phyloP scores from a whole-genome alignment of 1,139 yeast genomes.

The Hansenula sp. region DNA sequence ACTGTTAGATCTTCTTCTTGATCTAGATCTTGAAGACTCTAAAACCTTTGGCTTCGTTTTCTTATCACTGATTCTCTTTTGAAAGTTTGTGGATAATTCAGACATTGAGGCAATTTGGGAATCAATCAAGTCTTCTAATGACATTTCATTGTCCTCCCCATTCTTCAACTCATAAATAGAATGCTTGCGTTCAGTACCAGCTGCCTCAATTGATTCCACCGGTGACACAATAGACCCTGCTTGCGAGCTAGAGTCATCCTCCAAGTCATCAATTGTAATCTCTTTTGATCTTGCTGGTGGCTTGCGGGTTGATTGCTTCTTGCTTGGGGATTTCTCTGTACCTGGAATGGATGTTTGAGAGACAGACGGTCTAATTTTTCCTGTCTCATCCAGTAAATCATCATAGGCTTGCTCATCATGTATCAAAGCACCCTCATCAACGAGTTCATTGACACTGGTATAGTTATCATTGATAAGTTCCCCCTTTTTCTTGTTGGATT shows the following conservation, averaged over 20 bases:
- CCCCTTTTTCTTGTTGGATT: constrained; percentile 7
- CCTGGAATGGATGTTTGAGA: constrained; percentile 11
- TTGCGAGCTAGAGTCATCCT: constrained; percentile 1
- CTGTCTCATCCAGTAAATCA: constrained; percentile 46
- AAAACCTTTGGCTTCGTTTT: constrained; percentile 3
- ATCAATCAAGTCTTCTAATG: constrained; percentile 23
- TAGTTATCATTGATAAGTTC: constrained; percentile 12
- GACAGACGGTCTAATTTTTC: constrained; percentile 37
- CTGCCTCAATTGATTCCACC: neutral
- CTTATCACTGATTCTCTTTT: constrained; percentile 15
- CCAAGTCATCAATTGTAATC: neutral
- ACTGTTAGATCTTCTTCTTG: constrained; percentile 8
- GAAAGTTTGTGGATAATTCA: constrained; percentile 16
- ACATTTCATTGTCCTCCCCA: constrained; percentile 8
- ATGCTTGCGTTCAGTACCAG: neutral
- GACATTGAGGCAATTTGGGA: constrained; percentile 24
- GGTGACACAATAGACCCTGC: constrained; percentile 8
- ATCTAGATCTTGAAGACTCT: constrained; percentile 14
- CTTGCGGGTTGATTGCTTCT: neutral
- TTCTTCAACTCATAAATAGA: constrained; percentile 9
- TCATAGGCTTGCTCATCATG: constrained; percentile 53
- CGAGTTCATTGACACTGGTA: constrained; percentile 53
- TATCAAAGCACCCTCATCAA: constrained; percentile 56
- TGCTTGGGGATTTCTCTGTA: constrained; percentile 5
- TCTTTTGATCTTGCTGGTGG: neutral